Evolutionary conservation across 495 filamentous ascomycete genomes (phyloP).

Genomic region (Xylaria intraflava): DNA sequence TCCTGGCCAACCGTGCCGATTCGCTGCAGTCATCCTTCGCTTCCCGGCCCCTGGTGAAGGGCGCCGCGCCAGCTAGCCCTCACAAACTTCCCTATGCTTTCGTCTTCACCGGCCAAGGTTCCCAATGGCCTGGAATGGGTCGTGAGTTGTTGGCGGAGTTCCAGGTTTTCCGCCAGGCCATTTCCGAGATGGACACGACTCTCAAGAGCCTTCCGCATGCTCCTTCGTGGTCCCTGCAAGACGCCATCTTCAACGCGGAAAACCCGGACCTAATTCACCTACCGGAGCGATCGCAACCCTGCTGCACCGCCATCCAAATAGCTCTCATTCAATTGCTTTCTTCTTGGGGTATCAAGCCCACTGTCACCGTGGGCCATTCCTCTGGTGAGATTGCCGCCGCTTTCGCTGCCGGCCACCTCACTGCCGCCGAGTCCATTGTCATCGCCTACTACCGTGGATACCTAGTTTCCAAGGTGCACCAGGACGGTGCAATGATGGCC

Average conservation of each 20-base stretch:
- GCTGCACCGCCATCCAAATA: constrained; percentile 38
- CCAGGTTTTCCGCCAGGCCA: constrained; percentile 9
- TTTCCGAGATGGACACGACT: constrained; percentile 11
- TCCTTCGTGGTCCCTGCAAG: constrained; percentile 2
- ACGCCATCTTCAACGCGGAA: background rate
- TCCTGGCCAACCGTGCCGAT: constrained; percentile 18
- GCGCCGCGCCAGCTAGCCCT: background rate
- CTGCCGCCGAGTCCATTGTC: constrained; percentile 34
- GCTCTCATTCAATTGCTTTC: constrained; percentile 40
- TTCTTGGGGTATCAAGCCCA: constrained; percentile 39
- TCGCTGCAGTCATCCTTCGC: constrained; percentile 4
- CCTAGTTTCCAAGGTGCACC: background rate
- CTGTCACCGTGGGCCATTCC: constrained; percentile 48
- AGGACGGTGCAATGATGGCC: constrained; percentile 36
- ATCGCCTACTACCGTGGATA: constrained; percentile 34
- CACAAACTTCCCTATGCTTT: constrained; percentile 25
- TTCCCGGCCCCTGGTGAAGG: background rate
- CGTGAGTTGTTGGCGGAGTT: constrained; percentile 21
- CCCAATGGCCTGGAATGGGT: constrained; percentile 47
- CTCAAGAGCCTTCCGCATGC: constrained; percentile 7
- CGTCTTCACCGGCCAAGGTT: constrained; percentile 39
- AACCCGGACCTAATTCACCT: background rate
- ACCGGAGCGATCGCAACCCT: constrained; percentile 28
- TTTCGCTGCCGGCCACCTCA: constrained; percentile 30
- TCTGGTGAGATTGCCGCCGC: constrained; percentile 52